Evolutionary conservation across 2,329 filamentous ascomycete species (phyloP), one percentile per base, ranked within the genome.

Genomic region (Claviceps quebecensis): DNA sequence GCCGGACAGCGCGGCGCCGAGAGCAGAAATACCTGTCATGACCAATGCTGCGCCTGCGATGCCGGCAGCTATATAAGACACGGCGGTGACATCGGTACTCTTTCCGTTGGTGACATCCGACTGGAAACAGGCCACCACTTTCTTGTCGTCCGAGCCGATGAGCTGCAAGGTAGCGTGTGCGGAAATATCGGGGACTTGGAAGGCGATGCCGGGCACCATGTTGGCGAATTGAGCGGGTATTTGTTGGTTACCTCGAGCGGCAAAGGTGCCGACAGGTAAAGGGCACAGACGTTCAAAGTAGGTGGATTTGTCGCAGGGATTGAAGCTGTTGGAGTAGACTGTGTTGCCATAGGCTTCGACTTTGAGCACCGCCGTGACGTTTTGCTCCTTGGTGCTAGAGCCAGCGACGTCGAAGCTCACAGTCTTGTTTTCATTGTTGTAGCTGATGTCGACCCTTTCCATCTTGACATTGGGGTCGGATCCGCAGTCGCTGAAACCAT

Each of bases 101-200:
- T 95, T 94, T 59, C 90, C 91, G 65, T 98, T 98, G 56, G 78
- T 80, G 52, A 98, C 82, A 43, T 80, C 72, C 0, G 90, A 89
- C 59, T 85, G 72, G 48, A 97, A 83, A 66, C 93, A 98, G 22
- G 88, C 90, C 8, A 95, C 76, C 43, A 83, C 74, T 37, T 76
- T 61, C 40, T 74, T 75, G 4, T 70, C 72, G 36, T 84, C 78
- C 40, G 79, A 67, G 4, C 79, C 70, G 54, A 76, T 81, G 45
- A 98, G 76, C 63, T 87, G 72, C 56, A 98, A 72, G 45, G 83
- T 93, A 37, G 90, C 93, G 60, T 84, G 70, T 39, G 91, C 91
- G 51, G 91, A 84, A 58, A 98, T 84, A 64, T 98, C 90, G 48
- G 93, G 93, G 36, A 98, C 75, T 54, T 80, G 78, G 70, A 96